A percentile compares a stretch with the other conserved stretches of the same genome.
These are phyloP conservation scores for Myxozyma melibiosi DNA, from an alignment of 805 yeast genomes.

Conservation along the genomic window DNA sequence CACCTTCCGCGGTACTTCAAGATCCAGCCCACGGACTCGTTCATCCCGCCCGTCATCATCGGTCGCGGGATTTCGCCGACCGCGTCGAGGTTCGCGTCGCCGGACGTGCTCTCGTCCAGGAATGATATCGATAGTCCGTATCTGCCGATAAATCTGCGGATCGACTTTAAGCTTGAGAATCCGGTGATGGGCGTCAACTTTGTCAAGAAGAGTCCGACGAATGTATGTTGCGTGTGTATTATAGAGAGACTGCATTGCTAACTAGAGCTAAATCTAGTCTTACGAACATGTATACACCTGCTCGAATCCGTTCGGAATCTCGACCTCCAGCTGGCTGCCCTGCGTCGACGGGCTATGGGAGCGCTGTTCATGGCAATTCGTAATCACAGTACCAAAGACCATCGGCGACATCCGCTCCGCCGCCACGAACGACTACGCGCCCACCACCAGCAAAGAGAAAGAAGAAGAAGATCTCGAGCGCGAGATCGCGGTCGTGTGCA, in stretches of 20 bases:
- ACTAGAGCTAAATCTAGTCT: not conserved
- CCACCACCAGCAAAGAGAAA: slow-evolving; percentile 15
- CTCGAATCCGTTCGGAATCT: slow-evolving; percentile 72
- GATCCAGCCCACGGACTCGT: slow-evolving; percentile 58
- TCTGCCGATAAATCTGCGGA: slow-evolving; percentile 71
- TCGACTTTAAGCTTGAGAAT: slow-evolving; percentile 65
- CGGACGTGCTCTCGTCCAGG: slow-evolving; percentile 39
- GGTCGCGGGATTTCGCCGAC: slow-evolving; percentile 29
- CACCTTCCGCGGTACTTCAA: slow-evolving; percentile 66
- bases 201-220: slow-evolving; percentile 47
- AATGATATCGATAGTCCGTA: slow-evolving; percentile 48
- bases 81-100: slow-evolving; percentile 29
- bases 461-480: slow-evolving; percentile 46
- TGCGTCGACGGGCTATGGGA: slow-evolving; percentile 89
- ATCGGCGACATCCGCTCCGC: slow-evolving; percentile 65
- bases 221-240: slow-evolving; percentile 10
- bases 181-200: slow-evolving; percentile 77
- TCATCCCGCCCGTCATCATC: slow-evolving; percentile 10
- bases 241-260: not conserved
- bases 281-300: slow-evolving; percentile 64
- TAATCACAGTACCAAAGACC: slow-evolving; percentile 80
- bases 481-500: slow-evolving; percentile 48
- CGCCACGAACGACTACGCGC: not conserved
- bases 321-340: slow-evolving; percentile 97
- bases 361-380: slow-evolving; percentile 88